Evolutionary conservation across 805 yeast species (phyloP), one percentile per base, ranked within the genome.

Genomic region (Wickerhamiella azyma): DNA sequence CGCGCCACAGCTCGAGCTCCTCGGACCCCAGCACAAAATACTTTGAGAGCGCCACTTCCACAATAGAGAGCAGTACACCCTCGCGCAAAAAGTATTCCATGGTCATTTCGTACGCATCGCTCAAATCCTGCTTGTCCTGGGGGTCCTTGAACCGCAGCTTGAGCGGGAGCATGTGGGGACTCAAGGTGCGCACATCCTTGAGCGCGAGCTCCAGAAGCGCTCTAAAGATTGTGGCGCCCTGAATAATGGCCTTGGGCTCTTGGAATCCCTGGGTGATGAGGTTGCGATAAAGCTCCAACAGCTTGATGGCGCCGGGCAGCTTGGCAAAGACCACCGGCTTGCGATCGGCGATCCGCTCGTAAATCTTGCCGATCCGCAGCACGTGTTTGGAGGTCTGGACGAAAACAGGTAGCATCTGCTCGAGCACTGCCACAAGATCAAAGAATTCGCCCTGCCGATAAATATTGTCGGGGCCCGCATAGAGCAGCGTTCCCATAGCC

Each of bases 1-100:
- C 61, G 10, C 69, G 59, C 97, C 97, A 92, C 33, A 75, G 66
- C 54, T 83, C 94, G 41, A 89, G 61, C 58, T 88, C 96, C 1
- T 72, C 61, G 0, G 89, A 85, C 48, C 78, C 75, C 41, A 88
- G 62, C 47, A 80, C 74, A 51, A 92, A 67, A 61, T 85, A 88
- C 75, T 80, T 79, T 36, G 71, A 68, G 48, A 86, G 77, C 30
- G 88, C 66, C 37, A 82, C 63, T 49, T 81, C 81, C 10, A 84
- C 72, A 10, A 89, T 60, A 19, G 74, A 71, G 21, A 68, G 68
- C 17, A 84, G 64, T 11, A 79, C 66, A 1, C 69, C 67, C 9
- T 73, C 71, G 5, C 81, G 73, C 59, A 85, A 77, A 48, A 82
- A 71, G 1, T 65, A 55, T 1, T 74, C 65, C n/a, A 17, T 32